Evolutionary conservation across 805 yeast genomes (phyloP).

Genomic region (Yarrowia sp.): DNA sequence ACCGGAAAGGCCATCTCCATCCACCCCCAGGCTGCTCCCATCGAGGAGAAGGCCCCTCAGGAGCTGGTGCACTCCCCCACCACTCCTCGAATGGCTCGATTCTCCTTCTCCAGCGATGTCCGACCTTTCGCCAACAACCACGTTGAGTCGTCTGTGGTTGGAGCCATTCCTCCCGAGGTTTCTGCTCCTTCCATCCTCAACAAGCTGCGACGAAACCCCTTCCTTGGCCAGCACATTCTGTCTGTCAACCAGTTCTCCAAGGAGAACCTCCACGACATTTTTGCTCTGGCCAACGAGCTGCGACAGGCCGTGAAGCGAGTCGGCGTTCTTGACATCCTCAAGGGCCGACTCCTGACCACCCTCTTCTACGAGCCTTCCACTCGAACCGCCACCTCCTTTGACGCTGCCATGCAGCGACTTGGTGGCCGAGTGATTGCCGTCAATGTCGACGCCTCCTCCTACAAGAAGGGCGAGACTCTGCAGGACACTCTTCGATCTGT

Average conservation of each 20-base stretch:
- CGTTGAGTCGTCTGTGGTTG: slow-evolving; percentile 41
- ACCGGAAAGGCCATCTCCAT: slow-evolving; percentile 67
- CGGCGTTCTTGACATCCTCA: slow-evolving; percentile 89
- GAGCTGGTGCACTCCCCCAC: slow-evolving; percentile 40
- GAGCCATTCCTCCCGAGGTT: slow-evolving; percentile 47
- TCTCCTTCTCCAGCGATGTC: slow-evolving; percentile 45
- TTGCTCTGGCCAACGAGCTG: slow-evolving; percentile 98
- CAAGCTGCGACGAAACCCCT: slow-evolving; percentile 86
- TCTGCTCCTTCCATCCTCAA: slow-evolving; percentile 72
- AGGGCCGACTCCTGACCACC: slow-evolving; percentile 90
- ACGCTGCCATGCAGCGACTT: slow-evolving; percentile 99
- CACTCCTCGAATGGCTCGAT: slow-evolving; percentile 46
- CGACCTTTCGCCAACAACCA: slow-evolving; percentile 48
- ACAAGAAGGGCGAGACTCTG: slow-evolving; percentile 96
- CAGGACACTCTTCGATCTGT: slow-evolving; percentile 95
- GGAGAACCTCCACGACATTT: slow-evolving; percentile 87
- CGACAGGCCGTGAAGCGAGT: slow-evolving; percentile 95
- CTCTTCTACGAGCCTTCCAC: slow-evolving; percentile 99
- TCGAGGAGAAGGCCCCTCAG: slow-evolving; percentile 16
- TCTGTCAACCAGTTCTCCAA: slow-evolving; percentile 89
- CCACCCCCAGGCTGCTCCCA: slow-evolving; percentile 47
- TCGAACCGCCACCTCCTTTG: slow-evolving; percentile 94
- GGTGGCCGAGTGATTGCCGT: slow-evolving; percentile 97
- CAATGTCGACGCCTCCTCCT: slow-evolving; percentile 86
- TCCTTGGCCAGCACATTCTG: slow-evolving; percentile 83